phyloP scores from a whole-genome alignment of 306 rosid species.

The Prunus dulcis region DNA sequence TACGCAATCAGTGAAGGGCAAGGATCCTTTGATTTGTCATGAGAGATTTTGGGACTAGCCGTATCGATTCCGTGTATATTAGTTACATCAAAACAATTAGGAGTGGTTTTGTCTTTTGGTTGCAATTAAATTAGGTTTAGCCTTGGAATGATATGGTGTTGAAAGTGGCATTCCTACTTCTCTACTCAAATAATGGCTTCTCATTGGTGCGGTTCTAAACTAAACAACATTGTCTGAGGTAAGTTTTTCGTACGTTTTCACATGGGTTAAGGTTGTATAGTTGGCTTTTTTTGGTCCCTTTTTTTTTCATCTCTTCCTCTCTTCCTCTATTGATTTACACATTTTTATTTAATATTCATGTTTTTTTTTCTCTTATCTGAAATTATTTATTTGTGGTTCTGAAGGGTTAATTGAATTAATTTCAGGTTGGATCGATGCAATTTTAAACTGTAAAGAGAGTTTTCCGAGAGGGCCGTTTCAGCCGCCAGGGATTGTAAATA shows the following conservation, averaged over 20 bases:
- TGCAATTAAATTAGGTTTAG: conserved; percentile 6
- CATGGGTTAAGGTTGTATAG: background rate
- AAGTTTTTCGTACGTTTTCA: conserved; percentile 15
- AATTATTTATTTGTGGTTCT: background rate
- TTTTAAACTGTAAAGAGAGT: conserved; percentile 57
- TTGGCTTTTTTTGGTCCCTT: background rate
- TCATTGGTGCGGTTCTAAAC: conserved; percentile 32
- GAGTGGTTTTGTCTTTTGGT: conserved; percentile 35
- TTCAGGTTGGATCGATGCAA: conserved; percentile 42
- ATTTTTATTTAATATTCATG: background rate
- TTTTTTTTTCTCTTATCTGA: background rate
- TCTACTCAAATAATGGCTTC: conserved; percentile 49
- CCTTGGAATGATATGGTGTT: conserved; percentile 42
- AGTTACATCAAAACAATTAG: conserved; percentile 37
- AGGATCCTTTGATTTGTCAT: conserved; percentile 97
- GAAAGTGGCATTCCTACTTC: conserved; percentile 39
- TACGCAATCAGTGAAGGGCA: conserved; percentile 99
- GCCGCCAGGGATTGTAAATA: conserved; percentile 61
- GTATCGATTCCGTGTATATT: conserved; percentile 47
- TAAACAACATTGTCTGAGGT: conserved; percentile 46
- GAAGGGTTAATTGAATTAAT: conserved; percentile 6
- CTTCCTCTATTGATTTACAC: too few relatives aligned
- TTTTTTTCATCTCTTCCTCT: background rate
- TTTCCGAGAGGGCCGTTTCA: conserved; percentile 10
- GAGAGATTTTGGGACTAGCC: conserved; percentile 70